These are phyloP conservation scores for Cymbopogon flexuosus DNA, from an alignment of 202 grass and related monocot genomes.

Conservation along the genomic window DNA sequence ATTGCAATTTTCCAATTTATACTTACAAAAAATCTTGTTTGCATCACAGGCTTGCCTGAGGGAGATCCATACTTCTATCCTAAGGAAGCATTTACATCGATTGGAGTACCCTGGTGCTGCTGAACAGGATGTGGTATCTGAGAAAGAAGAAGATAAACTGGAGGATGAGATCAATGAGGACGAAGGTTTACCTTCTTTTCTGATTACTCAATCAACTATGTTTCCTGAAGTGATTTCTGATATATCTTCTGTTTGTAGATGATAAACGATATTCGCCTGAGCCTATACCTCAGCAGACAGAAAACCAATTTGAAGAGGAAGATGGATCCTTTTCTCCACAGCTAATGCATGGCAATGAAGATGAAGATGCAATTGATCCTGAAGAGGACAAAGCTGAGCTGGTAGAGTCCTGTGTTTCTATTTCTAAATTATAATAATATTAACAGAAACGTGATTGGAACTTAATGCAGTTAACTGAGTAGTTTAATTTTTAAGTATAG, in stretches of 20 bases:
- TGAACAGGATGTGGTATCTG: constrained; percentile 41
- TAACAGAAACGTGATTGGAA: not conserved
- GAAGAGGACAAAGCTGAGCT: constrained; percentile 89
- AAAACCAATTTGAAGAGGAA: constrained; percentile 56
- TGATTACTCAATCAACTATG: constrained; percentile 3
- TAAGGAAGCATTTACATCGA: constrained; percentile 79
- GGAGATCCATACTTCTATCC: constrained; percentile 90
- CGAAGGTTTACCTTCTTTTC: constrained; percentile 53
- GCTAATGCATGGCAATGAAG: constrained; percentile 76
- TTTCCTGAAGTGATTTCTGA: constrained; percentile 20
- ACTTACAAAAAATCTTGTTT: constrained; percentile 23
- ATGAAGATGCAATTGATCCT: constrained; percentile 94
- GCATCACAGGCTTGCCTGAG: constrained; percentile 60
- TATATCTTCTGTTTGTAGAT: constrained; percentile 40
- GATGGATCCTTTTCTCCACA: constrained; percentile 87
- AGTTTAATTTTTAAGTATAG: constrained; percentile 1
- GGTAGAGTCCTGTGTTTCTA: constrained; percentile 43
- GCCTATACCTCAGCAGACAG: constrained; percentile 56
- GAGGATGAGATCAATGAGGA: constrained; percentile 45
- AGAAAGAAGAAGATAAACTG: constrained; percentile 49
- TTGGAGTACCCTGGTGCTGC: constrained; percentile 52
- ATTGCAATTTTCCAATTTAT: constrained; percentile 24
- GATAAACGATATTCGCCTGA: constrained; percentile 63
- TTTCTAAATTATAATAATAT: not conserved
- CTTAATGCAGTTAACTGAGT: not conserved